A percentile compares a stretch with the other conserved stretches of the same genome.
phyloP scores from a whole-genome alignment of 768 basidiomycete genomes.

The Tylopilus sp. region DNA sequence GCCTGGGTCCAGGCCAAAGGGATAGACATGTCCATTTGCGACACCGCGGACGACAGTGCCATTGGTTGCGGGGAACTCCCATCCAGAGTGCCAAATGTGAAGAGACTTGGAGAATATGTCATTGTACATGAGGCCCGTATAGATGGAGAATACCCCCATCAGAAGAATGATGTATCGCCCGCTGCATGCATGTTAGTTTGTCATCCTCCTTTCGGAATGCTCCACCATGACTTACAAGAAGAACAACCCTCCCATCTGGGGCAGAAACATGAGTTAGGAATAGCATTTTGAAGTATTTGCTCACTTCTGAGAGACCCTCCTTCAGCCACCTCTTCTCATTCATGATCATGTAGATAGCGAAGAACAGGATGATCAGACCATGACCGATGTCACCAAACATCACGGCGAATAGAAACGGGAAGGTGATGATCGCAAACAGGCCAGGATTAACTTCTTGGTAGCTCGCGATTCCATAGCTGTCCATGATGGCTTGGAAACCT shows the following conservation, averaged over 20 bases:
- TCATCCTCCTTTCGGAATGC: conserved; percentile 1
- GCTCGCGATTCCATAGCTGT: conserved; percentile 89
- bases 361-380: conserved; percentile 74
- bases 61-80: conserved; percentile 61
- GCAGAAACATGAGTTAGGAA: conserved; percentile 9
- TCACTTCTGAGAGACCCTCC: conserved; percentile 69
- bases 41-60: conserved; percentile 45
- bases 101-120: conserved; percentile 96
- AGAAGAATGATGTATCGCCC: conserved; percentile 98
- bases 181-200: conserved; percentile 40
- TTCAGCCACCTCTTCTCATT: conserved; percentile 79
- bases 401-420: conserved; percentile 98
- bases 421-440: conserved; percentile 85
- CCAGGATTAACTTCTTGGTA: conserved; percentile 99
- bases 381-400: conserved; percentile 99
- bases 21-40: conserved; percentile 71
- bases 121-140: conserved; percentile 97
- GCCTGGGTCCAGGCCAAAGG: conserved; percentile 89
- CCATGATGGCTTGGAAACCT: conserved; percentile 97
- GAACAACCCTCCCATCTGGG: conserved; percentile 79
- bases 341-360: conserved; percentile 81
- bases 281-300: conserved; percentile 18
- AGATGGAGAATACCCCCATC: conserved; percentile 97
- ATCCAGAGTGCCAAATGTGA: conserved; percentile 84
- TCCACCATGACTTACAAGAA: conserved; percentile 69